A percentile compares a stretch with the other conserved stretches of the same genome.
Evolutionary conservation across 2,329 filamentous ascomycete species (phyloP).

Genomic region (Daldinia sp.): DNA sequence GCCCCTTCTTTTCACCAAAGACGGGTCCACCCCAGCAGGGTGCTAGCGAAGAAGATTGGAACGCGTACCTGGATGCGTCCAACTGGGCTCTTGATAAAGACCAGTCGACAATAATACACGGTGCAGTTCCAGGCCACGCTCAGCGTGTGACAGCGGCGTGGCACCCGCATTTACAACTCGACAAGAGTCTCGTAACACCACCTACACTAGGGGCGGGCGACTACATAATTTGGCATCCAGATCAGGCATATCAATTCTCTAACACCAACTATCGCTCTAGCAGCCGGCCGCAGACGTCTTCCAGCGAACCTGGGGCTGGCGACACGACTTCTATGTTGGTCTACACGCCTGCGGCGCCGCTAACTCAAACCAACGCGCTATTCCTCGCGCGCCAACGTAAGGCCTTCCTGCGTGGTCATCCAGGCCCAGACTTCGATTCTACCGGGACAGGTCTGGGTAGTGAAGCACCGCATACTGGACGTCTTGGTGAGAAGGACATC

Average conservation of each 20-base stretch:
- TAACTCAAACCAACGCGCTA: slow-evolving; percentile 65
- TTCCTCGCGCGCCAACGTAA: slow-evolving; percentile 66
- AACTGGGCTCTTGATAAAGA: slow-evolving; percentile 56
- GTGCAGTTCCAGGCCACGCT: slow-evolving; percentile 65
- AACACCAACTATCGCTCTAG: slow-evolving; percentile 49
- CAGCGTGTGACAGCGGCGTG: slow-evolving; percentile 65
- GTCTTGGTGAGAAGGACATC: slow-evolving; percentile 61
- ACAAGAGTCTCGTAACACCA: slow-evolving; percentile 62
- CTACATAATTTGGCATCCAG: slow-evolving; percentile 67
- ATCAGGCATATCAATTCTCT: slow-evolving; percentile 63
- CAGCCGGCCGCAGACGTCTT: slow-evolving; percentile 45
- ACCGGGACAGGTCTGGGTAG: slow-evolving; percentile 59
- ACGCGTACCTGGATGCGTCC: slow-evolving; percentile 56
- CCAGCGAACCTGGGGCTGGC: slow-evolving; percentile 12
- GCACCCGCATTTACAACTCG: slow-evolving; percentile 64
- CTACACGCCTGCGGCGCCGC: slow-evolving; percentile 63
- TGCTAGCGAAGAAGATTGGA: slow-evolving; percentile 51
- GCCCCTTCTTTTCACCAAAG: slow-evolving; percentile 62
- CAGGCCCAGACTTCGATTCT: slow-evolving; percentile 64
- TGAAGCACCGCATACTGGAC: slow-evolving; percentile 59
- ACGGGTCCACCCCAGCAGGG: slow-evolving; percentile 51
- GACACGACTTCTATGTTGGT: slow-evolving; percentile 57
- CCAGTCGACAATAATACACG: slow-evolving; percentile 64
- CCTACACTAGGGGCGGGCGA: slow-evolving; percentile 63
- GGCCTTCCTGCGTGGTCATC: slow-evolving; percentile 63